These are phyloP conservation scores for Trichoderma virens DNA, from an alignment of 495 filamentous ascomycete species.

Conservation along the genomic window DNA sequence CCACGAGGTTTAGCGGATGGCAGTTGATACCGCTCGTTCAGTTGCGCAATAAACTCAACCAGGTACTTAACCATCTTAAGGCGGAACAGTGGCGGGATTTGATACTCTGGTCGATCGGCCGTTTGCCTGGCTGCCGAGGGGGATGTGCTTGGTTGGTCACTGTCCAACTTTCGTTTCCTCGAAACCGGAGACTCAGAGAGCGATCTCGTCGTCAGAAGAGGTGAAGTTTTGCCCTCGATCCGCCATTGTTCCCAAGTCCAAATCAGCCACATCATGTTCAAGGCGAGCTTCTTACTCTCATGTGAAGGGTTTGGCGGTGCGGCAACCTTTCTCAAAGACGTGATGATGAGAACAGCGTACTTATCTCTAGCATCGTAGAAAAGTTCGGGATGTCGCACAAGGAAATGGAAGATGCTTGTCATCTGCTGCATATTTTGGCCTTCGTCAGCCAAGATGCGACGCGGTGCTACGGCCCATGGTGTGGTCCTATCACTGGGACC, in stretches of 20 bases:
- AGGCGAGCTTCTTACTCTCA: conserved; percentile 84
- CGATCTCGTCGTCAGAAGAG: conserved; percentile 29
- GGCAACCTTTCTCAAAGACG: conserved; percentile 80
- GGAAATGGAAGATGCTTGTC: conserved; percentile 93
- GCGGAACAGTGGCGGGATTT: conserved; percentile 56
- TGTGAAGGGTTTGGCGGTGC: conserved; percentile 77
- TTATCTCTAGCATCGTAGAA: conserved; percentile 94
- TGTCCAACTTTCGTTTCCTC: conserved; percentile 69
- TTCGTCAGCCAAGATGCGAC: conserved; percentile 88
- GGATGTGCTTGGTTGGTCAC: conserved; percentile 32
- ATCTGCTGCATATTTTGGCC: conserved; percentile 95
- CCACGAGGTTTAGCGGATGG: conserved; percentile 57
- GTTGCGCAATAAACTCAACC: conserved; percentile 83
- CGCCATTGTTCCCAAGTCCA: conserved; percentile 88
- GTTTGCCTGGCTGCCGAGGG: conserved; percentile 40
- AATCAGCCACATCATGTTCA: conserved; percentile 83
- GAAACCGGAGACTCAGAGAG: conserved; percentile 61
- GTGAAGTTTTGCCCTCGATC: conserved; percentile 43
- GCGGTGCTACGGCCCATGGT: conserved; percentile 84
- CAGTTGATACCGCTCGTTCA: conserved; percentile 74
- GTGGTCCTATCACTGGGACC: conserved; percentile 40
- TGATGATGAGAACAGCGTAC: conserved; percentile 81
- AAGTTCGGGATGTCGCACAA: conserved; percentile 83
- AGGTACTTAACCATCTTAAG: conserved; percentile 84
- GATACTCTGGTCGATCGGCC: conserved; percentile 58